phyloP scores from a whole-genome alignment of 352 stramenopile genomes.

The Pythium apleroticum region DNA sequence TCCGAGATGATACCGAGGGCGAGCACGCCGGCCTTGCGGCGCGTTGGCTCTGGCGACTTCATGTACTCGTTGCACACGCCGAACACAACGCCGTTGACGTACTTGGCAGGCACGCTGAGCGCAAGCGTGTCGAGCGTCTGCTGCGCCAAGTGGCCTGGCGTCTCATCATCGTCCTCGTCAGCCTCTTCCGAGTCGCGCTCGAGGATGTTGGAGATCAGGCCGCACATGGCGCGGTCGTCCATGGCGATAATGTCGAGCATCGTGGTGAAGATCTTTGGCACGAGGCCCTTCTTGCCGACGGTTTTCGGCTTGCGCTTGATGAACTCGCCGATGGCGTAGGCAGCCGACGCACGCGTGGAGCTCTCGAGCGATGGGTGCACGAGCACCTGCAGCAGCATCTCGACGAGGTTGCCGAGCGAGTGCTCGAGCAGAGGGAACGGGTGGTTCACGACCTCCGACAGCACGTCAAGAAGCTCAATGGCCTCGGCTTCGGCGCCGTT shows the following conservation, averaged over 20 bases:
- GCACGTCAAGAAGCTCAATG: conserved; percentile 87
- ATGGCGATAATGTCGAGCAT: conserved; percentile 84
- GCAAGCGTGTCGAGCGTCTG: conserved; percentile 85
- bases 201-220: conserved; percentile 80
- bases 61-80: conserved; percentile 90
- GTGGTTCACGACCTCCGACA: conserved; percentile 83
- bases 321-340: conserved; percentile 82
- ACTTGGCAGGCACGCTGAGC: conserved; percentile 80
- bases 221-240: conserved; percentile 79
- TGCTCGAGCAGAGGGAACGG: conserved; percentile 85
- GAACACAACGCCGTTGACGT: conserved; percentile 78
- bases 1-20: conserved; percentile 97
- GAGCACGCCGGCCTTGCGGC: conserved; percentile 96
- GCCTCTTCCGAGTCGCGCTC: conserved; percentile 58
- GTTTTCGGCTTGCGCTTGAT: conserved; percentile 90
- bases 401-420: conserved; percentile 75
- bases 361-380: conserved; percentile 73
- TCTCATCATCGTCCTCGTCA: conserved; percentile 76
- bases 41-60: conserved; percentile 80
- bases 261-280: conserved; percentile 81
- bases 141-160: conserved; percentile 76
- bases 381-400: conserved; percentile 83
- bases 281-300: conserved; percentile 82
- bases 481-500: conserved; percentile 75
- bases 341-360: conserved; percentile 76